Percentiles rank a stretch among this genome's conserved stretches.
phyloP scores from a whole-genome alignment of 2,329 filamentous ascomycete genomes.

The Sporothrix pallida region DNA sequence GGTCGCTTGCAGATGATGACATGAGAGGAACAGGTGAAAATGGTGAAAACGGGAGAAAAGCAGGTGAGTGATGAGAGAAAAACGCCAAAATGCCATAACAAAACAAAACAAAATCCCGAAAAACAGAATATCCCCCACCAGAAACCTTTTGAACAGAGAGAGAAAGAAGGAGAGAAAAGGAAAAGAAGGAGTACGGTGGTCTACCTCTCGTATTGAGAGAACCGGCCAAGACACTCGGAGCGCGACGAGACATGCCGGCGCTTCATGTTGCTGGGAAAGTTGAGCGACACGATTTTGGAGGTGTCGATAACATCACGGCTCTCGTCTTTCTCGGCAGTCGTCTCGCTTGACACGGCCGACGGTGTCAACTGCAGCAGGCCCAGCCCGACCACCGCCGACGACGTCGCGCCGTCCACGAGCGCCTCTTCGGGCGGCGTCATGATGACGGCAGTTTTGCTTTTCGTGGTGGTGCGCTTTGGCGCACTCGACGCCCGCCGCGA shows the following conservation, averaged over 20 bases:
- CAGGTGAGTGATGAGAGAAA: not conserved
- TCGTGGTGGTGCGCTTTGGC: not conserved
- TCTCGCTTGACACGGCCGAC: not conserved
- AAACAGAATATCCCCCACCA: not conserved
- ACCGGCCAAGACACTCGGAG: slow-evolving; percentile 29
- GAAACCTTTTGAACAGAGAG: not conserved
- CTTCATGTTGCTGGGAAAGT: slow-evolving; percentile 5
- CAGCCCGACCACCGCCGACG: not conserved
- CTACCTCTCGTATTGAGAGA: slow-evolving; percentile 3
- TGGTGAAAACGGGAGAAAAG: not conserved
- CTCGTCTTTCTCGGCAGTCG: not conserved
- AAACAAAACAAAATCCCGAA: not conserved
- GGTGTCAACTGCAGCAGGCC: slow-evolving; percentile 18
- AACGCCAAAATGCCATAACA: slow-evolving; percentile 16
- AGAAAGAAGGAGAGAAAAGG: slow-evolving; percentile 3
- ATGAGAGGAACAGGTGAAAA: not conserved
- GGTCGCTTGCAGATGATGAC: slow-evolving; percentile 21
- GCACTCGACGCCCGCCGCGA: slow-evolving; percentile 5
- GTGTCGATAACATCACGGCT: slow-evolving; percentile 1
- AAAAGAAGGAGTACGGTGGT: not conserved
- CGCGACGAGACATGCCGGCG: slow-evolving; percentile 31
- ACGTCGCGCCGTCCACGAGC: not conserved
- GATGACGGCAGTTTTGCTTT: not conserved
- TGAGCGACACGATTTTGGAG: not conserved
- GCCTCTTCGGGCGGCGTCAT: slow-evolving; percentile 22